Evolutionary conservation across 768 basidiomycete species (phyloP), one percentile per base, ranked within the genome.

Genomic region (Neoboletus subvelutipes): DNA sequence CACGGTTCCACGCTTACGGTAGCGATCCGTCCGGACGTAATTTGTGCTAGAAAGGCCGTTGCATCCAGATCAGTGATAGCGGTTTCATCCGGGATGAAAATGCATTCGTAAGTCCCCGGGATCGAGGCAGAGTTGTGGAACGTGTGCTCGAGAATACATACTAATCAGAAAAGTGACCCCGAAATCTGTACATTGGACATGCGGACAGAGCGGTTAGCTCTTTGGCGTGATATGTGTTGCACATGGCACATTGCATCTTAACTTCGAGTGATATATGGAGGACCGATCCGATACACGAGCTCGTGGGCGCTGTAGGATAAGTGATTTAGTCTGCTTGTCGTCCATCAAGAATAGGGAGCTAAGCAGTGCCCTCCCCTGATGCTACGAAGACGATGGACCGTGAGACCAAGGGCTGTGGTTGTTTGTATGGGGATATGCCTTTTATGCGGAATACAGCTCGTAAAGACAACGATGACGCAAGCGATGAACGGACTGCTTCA

Each of bases 1-100:
- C 78, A n/a, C 77, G 62, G 59, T 77, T 77, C 55, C 60, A 37
- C 71, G 13, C 74, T 67, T 17, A 72, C 72, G 26, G 71, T 64
- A 8, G 68, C 71, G 40, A 69, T 64, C 47, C 67, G 41, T 34
- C 66, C 67, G 33, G 45, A 50, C 29, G 62, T 59, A 31, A 75
- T 69, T 15, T 54, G 50, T 37, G 56, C 60, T 29, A 67, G 42
- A 15, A 74, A 60, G n/a, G 65, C 64, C 34, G 70, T 72, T 29
- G 69, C 71, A 53, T 74, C 74, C 6, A 69, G 64, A 42, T 60
- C 63, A 13, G 63, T 71, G 34, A 75, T 65, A 20, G 61, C 66
- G 46, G 70, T 52, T 63, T 62, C 70, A 39, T 67, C 63, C n/a
- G 56, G 28, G 10, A 58, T 64, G 52, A 70, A 45, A 24, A 71